Evolutionary conservation across 768 basidiomycete genomes (phyloP), one percentile per base, ranked within the genome.

Genomic region (Termitomyces sp.): DNA sequence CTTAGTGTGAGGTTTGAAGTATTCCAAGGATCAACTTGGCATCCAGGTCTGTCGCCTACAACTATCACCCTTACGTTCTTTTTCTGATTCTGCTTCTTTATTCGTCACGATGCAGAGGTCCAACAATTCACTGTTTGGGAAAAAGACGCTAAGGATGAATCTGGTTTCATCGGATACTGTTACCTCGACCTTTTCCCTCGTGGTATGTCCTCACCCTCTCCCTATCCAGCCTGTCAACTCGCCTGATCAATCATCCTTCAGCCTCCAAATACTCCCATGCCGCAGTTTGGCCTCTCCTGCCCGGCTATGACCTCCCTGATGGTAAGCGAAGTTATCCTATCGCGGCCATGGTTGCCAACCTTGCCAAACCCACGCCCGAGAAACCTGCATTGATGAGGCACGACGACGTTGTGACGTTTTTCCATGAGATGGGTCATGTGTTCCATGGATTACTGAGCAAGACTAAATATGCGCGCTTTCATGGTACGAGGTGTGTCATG

Each of bases 171-270:
- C 19, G 93, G 93, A 2, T 88, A 91, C 69, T 89, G 89, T 67
- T 91, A 91, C 64, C 86, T 94, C 28, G 93, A 95, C 64, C 79
- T 95, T 41, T 93, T 88, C 78, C 91, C 91, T 54, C 84, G 91
- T 23, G 79, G 90, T 89, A 67, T 11, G 71, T 67, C 39, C 32
- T 41, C 30, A 27, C 48, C 7, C 28, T n/a, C 23, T 23, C 57
- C 37, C 41, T 55, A 34, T 52, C 59, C 23, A 17, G n/a, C 47
- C 32, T 45, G 35, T 35, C 41, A 39, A 43, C 40, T 53, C 44
- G n/a, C 19, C 34, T 45, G 28, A 52, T 41, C 6, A 3, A 23
- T 45, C 23, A 16, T 53, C 32, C 21, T 43, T 6, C 59, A 90
- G 89, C 77, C 46, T 79, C 79, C 47, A 94, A 93, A 66, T 94